Base-by-base conservation (phyloP, 2,329 filamentous ascomycete species). In the Rugonectria rugulosa region DNA sequence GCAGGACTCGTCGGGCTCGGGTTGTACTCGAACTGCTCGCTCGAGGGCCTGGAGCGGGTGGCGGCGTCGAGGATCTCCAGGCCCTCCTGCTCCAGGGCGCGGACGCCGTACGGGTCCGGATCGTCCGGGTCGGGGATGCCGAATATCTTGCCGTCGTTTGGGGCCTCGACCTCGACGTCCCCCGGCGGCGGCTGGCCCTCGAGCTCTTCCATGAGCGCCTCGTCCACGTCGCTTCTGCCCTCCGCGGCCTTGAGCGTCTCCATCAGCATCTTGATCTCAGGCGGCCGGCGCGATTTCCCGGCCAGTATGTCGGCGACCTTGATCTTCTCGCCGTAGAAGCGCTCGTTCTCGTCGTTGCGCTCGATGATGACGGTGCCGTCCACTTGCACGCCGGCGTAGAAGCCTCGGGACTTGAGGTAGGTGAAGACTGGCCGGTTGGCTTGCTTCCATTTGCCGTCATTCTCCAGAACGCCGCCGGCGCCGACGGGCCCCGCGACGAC, bases 311-410 rank as follows among this genome's bases (percentile, higher is more conserved):
- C 73, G 5, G 75, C 69, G 4, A 77, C 79, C 1, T 74, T 63
- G 15, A 83, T 68, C 20, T 68, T 64, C 17, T 90, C 80, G 10
- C 88, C 88, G 70, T 96, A 97, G 68, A 96, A 96, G 7, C 85
- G 84, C 51, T 90, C 89, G 66, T 97, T 97, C 69, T 94, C 92
- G 60, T 93, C 90, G 1, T 83, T 87, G 27, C 92, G 83, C 72
- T 95, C 90, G 38, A 94, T 90, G 44, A 97, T 81, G 12, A 96
- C 83, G 0, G 92, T 96, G 17, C 92, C 92, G 68, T 96, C 92
- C 15, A 96, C 82, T 66, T 94, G 90, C 1, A 96, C 85, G 15
- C 92, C 91, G 1, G 91, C 92, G 66, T 95, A 96, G 61, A 96
- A 86, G 1, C 92, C 92, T 49, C 92, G 84, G 47, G 88, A 92